phyloP scores from a whole-genome alignment of 1,284 basidiomycete genomes.

The Leccinum proliferum region DNA sequence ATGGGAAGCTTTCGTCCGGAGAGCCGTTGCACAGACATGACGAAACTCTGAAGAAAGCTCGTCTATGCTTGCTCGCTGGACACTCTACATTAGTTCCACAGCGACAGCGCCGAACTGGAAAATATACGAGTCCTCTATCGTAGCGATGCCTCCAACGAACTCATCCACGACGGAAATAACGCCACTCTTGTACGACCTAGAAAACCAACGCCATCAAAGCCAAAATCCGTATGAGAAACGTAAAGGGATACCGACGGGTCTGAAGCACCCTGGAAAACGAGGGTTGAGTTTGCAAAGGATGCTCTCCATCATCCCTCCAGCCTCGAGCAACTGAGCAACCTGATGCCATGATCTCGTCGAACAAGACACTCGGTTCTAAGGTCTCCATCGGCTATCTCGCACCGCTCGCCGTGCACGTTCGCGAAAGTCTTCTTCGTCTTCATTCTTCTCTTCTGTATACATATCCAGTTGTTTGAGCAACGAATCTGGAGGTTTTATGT shows the following conservation, averaged over 20 bases:
- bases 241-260: conserved; percentile 47
- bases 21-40: conserved; percentile 18
- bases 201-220: conserved; percentile 5
- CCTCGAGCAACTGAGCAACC: conserved; percentile 42
- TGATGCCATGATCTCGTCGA: conserved; percentile 48
- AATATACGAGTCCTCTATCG: conserved; percentile 53
- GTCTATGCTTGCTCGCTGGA: conserved; percentile 21
- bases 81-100: background rate
- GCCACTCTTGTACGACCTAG: conserved; percentile 60
- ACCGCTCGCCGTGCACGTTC: conserved; percentile 52
- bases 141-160: conserved; percentile 66
- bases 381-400: conserved; percentile 29
- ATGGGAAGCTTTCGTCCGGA: conserved; percentile 15
- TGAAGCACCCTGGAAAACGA: conserved; percentile 54
- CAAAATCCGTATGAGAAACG: background rate
- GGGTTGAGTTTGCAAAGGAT: conserved; percentile 34
- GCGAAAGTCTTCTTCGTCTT: conserved; percentile 81
- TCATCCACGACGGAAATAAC: conserved; percentile 57
- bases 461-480: conserved; percentile 70
- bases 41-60: conserved; percentile 12
- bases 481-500: conserved; percentile 70
- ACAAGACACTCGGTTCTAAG: conserved; percentile 45
- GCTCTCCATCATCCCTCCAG: conserved; percentile 13
- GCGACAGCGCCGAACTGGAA: background rate
- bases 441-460: conserved; percentile 84